Evolutionary conservation across 306 rosid genomes (phyloP), one percentile per base, ranked within the genome.

Genomic region (Cucurbita pepo): DNA sequence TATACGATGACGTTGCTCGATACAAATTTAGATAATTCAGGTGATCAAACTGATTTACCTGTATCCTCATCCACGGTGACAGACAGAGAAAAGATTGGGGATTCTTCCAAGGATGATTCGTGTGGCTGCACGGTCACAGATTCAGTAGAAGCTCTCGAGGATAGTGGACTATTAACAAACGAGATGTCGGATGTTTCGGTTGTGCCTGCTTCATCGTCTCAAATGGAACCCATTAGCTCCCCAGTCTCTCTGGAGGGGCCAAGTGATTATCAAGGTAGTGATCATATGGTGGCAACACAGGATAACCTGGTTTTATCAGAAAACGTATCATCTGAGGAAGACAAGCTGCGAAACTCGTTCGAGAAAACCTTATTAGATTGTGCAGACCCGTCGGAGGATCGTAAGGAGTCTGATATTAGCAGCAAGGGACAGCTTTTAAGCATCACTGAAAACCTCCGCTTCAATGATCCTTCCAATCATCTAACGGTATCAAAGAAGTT

Each of bases 341-440:
- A 78, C 66, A 45, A 77, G 41, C 25, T 21, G 8, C 77, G 57
- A 22, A n/a, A 58, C 69, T 61, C 65, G 45, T 63, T 74, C 19
- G 79, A 74, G 45, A 72, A 45, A 30, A 45, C 14, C 61, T 64
- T 66, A 41, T 41, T 60, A 45, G 54, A 57, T 37, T 10, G 80
- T 50, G 60, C 77, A n/a, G 56, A 74, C 7, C 50, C 41, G 56
- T 7, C 53, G 74, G 62, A 38, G 72, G 82, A 80, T 8, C 44
- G 52, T 52, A 55, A 59, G 72, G 74, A 61, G 48, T 70, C 75
- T 34, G 59, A 63, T 52, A 53, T 47, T 71, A 41, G 37, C 51
- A 54, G 14, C 56, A 48, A 11, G n/a, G 54, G 15, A 73, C 30
- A 56, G 36, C 78, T 44, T 36, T 51, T 45, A 36, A 73, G 61